Evolutionary conservation across 305 asterid species (phyloP).

Genomic region (Fraxinus greggii): DNA sequence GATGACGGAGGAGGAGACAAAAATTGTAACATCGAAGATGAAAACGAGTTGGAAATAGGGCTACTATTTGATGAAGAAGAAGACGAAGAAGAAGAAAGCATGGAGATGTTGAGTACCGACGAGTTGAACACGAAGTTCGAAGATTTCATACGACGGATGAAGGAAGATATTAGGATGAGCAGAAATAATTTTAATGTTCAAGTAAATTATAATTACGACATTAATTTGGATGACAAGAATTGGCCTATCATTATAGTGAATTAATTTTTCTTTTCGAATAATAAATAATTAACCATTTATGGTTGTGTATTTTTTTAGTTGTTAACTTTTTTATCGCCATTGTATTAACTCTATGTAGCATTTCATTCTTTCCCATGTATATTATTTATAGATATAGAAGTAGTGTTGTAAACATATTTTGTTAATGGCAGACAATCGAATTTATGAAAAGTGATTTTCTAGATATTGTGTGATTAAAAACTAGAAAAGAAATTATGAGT

Average conservation of each 20-base stretch:
- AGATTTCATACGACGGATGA: conserved; percentile 41
- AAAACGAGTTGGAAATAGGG: background rate
- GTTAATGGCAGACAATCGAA: no score
- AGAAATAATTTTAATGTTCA: conserved; percentile 23
- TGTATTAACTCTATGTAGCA: background rate
- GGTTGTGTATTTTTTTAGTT: background rate
- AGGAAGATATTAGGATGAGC: conserved; percentile 37
- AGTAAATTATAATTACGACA: conserved; percentile 14
- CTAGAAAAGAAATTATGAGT: background rate
- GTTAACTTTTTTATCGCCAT: background rate
- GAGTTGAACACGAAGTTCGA: conserved; percentile 43
- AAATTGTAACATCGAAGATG: background rate
- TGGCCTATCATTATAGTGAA: background rate
- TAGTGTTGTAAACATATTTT: background rate
- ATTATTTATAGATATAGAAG: background rate
- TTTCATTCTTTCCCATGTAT: background rate
- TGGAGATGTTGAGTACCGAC: conserved; percentile 33
- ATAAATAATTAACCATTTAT: background rate
- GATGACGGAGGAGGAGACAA: background rate
- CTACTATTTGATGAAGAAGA: background rate
- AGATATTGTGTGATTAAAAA: no score
- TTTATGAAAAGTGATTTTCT: no score
- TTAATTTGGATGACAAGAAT: background rate
- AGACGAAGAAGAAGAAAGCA: conserved; percentile 10
- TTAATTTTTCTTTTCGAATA: background rate